These are phyloP conservation scores for Coelastrella sp. DNA, from an alignment of 139 green algal species.

Conservation along the genomic window DNA sequence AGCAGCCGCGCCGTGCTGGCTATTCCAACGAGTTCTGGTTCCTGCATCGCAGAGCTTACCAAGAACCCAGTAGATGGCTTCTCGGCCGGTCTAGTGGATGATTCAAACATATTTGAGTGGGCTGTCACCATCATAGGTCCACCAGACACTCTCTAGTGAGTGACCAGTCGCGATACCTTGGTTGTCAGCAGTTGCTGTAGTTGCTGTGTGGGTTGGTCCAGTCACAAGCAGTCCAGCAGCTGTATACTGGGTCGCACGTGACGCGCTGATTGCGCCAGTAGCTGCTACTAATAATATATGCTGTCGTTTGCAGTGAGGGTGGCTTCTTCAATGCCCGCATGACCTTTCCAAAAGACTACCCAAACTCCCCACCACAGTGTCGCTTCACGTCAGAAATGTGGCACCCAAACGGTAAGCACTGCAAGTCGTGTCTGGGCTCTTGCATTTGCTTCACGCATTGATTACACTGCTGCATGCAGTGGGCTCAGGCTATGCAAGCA, in stretches of 20 bases:
- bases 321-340: constrained; percentile 99
- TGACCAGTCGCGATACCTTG: not conserved
- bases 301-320: constrained; percentile 84
- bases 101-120: constrained; percentile 99
- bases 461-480: too few species aligned
- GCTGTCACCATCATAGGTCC: constrained; percentile 97
- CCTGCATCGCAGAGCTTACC: constrained; percentile 87
- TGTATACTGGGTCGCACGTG: too few species aligned
- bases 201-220: not conserved
- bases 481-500: too few species aligned
- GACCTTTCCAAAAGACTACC: constrained; percentile 98
- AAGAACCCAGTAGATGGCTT: constrained; percentile 99
- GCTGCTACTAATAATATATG: too few species aligned
- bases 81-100: constrained; percentile 96
- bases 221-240: too few species aligned
- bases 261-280: too few species aligned
- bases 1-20: not conserved
- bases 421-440: not conserved
- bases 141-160: constrained; percentile 97
- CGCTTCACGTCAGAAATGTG: constrained; percentile 99
- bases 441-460: too few species aligned
- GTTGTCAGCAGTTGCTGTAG: not conserved
- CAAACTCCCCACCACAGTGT: constrained; percentile 94
- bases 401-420: constrained; percentile 90
- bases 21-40: not conserved